A percentile compares a stretch with the other conserved stretches of the same genome.
Evolutionary conservation across 176 grass and related monocot species (phyloP).

Genomic region (Triticum monococcum): DNA sequence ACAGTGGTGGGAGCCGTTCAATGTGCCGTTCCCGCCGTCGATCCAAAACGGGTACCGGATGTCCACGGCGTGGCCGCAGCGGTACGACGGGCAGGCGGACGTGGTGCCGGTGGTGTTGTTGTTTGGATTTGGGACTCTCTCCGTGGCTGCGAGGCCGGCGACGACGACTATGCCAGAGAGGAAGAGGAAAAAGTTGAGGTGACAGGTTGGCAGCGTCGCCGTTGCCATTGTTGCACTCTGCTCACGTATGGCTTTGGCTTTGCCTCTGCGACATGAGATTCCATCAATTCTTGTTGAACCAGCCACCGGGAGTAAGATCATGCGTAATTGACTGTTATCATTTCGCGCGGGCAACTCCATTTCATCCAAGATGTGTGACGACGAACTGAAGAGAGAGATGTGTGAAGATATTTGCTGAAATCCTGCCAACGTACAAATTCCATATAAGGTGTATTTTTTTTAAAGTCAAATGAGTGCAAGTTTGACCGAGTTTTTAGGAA

Average conservation of each 20-base stretch:
- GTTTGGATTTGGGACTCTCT: neutral
- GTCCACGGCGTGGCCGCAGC: constrained; percentile 54
- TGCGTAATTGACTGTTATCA: neutral
- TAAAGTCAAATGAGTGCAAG: no score
- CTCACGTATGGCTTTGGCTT: neutral
- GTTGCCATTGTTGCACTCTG: constrained; percentile 3
- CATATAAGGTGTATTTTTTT: no score
- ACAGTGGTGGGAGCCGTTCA: constrained; percentile 14
- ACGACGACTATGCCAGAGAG: neutral
- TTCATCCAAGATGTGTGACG: constrained; percentile 44
- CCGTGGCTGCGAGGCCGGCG: neutral
- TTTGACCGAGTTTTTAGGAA: no score
- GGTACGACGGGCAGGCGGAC: constrained; percentile 26
- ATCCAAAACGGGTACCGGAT: constrained; percentile 58
- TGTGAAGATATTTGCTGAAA: neutral
- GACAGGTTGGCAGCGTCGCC: neutral
- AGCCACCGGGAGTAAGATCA: neutral
- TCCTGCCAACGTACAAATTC: no score
- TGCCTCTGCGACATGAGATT: neutral
- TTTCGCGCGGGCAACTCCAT: neutral
- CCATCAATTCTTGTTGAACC: neutral
- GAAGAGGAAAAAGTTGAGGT: neutral
- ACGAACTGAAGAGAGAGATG: neutral
- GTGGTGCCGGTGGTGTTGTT: neutral
- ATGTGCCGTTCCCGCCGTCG: constrained; percentile 17